Evolutionary conservation across 352 stramenopile species (phyloP).

Genomic region (Globisporangium iwayamae): DNA sequence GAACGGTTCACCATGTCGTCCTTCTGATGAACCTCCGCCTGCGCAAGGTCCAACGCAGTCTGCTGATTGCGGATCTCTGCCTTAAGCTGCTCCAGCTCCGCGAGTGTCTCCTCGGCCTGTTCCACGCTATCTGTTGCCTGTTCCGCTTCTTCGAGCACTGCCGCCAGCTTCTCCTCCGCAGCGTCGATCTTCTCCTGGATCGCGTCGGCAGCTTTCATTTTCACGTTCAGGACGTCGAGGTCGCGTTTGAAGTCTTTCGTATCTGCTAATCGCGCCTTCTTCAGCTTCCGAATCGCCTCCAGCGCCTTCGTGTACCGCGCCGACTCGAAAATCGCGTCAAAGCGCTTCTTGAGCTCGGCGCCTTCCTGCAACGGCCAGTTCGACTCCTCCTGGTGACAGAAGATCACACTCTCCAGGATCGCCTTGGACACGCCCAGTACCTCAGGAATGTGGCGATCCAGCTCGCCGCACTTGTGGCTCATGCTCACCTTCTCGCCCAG

Average conservation of each 20-base stretch:
- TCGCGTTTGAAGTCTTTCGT: slow-evolving; percentile 94
- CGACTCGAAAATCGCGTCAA: slow-evolving; percentile 99
- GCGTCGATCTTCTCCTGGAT: slow-evolving; percentile 55
- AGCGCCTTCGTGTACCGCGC: slow-evolving; percentile 98
- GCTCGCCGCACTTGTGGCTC: slow-evolving; percentile 93
- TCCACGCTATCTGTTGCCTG: slow-evolving; percentile 34
- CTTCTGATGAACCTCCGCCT: slow-evolving; percentile 35
- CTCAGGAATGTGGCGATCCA: slow-evolving; percentile 92
- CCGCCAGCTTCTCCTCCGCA: slow-evolving; percentile 40
- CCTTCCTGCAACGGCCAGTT: slow-evolving; percentile 97
- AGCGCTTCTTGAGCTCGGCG: slow-evolving; percentile 98
- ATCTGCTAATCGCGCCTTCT: slow-evolving; percentile 74
- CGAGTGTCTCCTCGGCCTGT: slow-evolving; percentile 43
- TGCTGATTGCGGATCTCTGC: slow-evolving; percentile 36
- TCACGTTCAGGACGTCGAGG: slow-evolving; percentile 87
- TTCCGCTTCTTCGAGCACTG: slow-evolving; percentile 31
- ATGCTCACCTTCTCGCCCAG: slow-evolving; percentile 90
- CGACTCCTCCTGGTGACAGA: slow-evolving; percentile 98
- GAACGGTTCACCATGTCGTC: slow-evolving; percentile 33
- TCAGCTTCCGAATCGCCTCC: slow-evolving; percentile 94
- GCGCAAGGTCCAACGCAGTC: slow-evolving; percentile 27
- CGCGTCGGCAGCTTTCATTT: slow-evolving; percentile 59
- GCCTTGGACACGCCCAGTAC: slow-evolving; percentile 96
- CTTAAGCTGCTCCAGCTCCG: slow-evolving; percentile 51
- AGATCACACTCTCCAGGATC: slow-evolving; percentile 99